These are phyloP conservation scores for Russula brevipes DNA, from an alignment of 768 basidiomycete species.

Conservation along the genomic window DNA sequence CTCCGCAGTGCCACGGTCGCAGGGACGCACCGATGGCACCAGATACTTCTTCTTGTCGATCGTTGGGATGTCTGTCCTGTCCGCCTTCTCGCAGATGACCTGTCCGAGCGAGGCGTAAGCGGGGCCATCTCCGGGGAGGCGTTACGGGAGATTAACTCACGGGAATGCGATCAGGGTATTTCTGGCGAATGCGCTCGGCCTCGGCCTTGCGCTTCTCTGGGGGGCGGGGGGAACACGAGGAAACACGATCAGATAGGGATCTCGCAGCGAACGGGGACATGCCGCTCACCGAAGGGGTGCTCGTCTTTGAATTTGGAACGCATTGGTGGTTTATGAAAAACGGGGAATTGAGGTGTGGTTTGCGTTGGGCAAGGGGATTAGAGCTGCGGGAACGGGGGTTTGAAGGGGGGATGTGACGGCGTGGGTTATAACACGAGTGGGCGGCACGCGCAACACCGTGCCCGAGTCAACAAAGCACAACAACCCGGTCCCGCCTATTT, in stretches of 20 bases:
- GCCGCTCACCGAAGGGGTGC: constrained; percentile 86
- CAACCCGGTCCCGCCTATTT: constrained; percentile 17
- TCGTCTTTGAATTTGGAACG: constrained; percentile 98
- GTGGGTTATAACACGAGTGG: constrained; percentile 19
- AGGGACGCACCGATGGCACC: constrained; percentile 74
- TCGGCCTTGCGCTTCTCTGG: constrained; percentile 99
- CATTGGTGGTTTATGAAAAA: constrained; percentile 41
- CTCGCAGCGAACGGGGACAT: constrained; percentile 28
- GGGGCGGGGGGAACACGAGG: background rate
- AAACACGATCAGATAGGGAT: constrained; percentile 34
- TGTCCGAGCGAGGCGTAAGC: constrained; percentile 32
- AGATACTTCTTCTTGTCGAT: constrained; percentile 99
- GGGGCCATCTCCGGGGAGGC: background rate
- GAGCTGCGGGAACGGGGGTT: background rate
- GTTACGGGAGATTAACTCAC: constrained; percentile 46
- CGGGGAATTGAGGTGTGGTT: constrained; percentile 13
- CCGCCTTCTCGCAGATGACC: constrained; percentile 99
- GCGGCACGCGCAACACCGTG: background rate
- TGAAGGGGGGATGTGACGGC: background rate
- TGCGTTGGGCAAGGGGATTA: constrained; percentile 13
- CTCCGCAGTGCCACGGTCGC: constrained; percentile 7
- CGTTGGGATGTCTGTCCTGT: constrained; percentile 95
- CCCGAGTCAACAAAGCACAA: constrained; percentile 24
- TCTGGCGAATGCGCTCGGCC: constrained; percentile 96
- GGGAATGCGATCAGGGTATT: constrained; percentile 97